Evolutionary conservation across 2,329 filamentous ascomycete species (phyloP), one percentile per base, ranked within the genome.

Genomic region (Mycosphaerelloides madeirae): DNA sequence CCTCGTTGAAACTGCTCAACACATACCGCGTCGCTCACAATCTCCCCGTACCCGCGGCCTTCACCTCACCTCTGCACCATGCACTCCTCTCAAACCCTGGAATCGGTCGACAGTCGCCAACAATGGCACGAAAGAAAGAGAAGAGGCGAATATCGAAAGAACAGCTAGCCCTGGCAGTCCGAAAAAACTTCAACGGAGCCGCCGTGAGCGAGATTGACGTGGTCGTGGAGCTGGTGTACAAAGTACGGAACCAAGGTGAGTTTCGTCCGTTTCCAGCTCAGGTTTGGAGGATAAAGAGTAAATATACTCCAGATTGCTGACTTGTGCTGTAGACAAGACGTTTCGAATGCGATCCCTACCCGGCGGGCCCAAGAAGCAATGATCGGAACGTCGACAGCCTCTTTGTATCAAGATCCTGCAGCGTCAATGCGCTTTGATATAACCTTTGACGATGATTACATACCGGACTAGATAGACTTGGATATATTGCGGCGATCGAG

Each of bases 111-210:
- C 78, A 82, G 66, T 88, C 84, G 13, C 85, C 86, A 5, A 89
- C 85, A 18, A 88, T 89, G 80, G 79, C 81, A 33, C 72, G 83
- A 46, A 77, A 75, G 55, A 80, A 78, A 53, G 73, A 80, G 36
- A 75, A 81, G 58, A 72, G 82, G 41, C 75, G 84, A 43, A 81
- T 89, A 62, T 79, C 77, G 58, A 85, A 85, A 62, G 82, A 87
- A 29, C 78, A 85, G 53, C 72, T 94, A 43, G 84, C 84, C 7
- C 75, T 81, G 53, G 76, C 79, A 1, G 84, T 90, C 38, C 76
- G 86, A 53, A 90, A 88, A 64, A 85, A 93, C 67, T 93, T 93
- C 70, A 93, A 93, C 62, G 81, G 80, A 28, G 75, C 86, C 53
- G 84, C 84, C 13, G 79, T 91, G 31, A 83, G 82, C 53, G 87